Percentiles rank a stretch among this genome's conserved stretches.
phyloP scores from a whole-genome alignment of 306 rosid genomes.

The Malus orientalis region DNA sequence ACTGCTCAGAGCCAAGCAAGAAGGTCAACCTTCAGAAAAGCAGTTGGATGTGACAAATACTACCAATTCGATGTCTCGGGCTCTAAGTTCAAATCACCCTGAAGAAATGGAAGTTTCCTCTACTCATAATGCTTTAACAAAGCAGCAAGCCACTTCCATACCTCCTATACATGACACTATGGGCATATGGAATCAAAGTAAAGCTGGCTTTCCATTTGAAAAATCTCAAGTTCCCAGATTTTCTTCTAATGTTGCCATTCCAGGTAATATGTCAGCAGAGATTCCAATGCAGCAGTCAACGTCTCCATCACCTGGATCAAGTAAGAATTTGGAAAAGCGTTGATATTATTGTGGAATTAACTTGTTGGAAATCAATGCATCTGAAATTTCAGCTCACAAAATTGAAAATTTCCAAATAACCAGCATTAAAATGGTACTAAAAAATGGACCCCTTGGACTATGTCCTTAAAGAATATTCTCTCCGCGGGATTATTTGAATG shows the following conservation, averaged over 20 bases:
- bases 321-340: slow-evolving; percentile 20
- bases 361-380: neutral
- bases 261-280: slow-evolving; percentile 28
- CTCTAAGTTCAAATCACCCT: slow-evolving; percentile 34
- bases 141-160: slow-evolving; percentile 37
- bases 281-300: slow-evolving; percentile 29
- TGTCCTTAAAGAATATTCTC: neutral
- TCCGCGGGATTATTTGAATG: neutral
- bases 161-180: slow-evolving; percentile 22
- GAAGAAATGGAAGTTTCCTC: slow-evolving; percentile 58
- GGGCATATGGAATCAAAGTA: slow-evolving; percentile 39
- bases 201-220: slow-evolving; percentile 30
- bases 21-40: slow-evolving; percentile 42
- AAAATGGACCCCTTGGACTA: slow-evolving; percentile 7
- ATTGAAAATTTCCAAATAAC: slow-evolving; percentile 2
- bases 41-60: slow-evolving; percentile 39
- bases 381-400: neutral
- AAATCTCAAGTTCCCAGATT: slow-evolving; percentile 41
- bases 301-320: slow-evolving; percentile 30
- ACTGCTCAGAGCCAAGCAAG: slow-evolving; percentile 46
- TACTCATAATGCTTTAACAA: slow-evolving; percentile 32
- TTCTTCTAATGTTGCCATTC: slow-evolving; percentile 31
- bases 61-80: slow-evolving; percentile 35
- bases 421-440: neutral
- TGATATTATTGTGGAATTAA: neutral